Evolutionary conservation across 176 grass and related monocot genomes (phyloP).

Genomic region (Bolboschoenus planiculmis): DNA sequence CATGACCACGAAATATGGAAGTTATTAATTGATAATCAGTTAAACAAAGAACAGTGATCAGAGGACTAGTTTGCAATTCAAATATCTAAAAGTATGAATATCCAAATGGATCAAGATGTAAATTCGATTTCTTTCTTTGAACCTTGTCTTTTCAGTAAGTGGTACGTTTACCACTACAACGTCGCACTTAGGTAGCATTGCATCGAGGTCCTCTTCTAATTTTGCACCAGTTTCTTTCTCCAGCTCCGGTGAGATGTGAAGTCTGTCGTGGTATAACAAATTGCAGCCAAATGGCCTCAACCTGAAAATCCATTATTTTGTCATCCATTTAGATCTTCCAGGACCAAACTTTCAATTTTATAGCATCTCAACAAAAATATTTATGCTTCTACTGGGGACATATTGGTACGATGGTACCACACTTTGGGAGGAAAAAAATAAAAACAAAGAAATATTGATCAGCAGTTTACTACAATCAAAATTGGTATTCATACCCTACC

Average conservation of each 20-base stretch:
- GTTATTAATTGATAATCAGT: background rate
- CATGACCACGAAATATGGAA: background rate
- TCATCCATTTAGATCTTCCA: background rate
- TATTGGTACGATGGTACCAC: background rate
- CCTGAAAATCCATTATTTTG: slow-evolving; percentile 22
- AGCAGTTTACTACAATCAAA: background rate
- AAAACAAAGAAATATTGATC: background rate
- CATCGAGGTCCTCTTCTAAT: slow-evolving; percentile 77
- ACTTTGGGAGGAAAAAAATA: background rate
- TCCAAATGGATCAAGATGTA: background rate
- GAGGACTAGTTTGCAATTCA: background rate
- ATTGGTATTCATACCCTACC: background rate
- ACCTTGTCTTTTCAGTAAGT: slow-evolving; percentile 96
- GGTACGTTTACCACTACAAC: slow-evolving; percentile 80
- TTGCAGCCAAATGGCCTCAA: slow-evolving; percentile 91
- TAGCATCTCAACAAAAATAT: background rate
- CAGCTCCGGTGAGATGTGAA: slow-evolving; percentile 51
- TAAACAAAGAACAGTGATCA: slow-evolving; percentile 14
- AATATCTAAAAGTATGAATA: background rate
- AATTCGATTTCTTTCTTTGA: background rate
- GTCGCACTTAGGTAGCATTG: slow-evolving; percentile 89
- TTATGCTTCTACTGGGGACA: background rate
- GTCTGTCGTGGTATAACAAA: slow-evolving; percentile 73
- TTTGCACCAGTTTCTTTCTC: slow-evolving; percentile 87
- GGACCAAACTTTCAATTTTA: background rate